A percentile compares a stretch with the other conserved stretches of the same genome.
These are phyloP conservation scores for Termitomyces sp. DNA, from an alignment of 768 basidiomycete genomes.

Conservation along the genomic window DNA sequence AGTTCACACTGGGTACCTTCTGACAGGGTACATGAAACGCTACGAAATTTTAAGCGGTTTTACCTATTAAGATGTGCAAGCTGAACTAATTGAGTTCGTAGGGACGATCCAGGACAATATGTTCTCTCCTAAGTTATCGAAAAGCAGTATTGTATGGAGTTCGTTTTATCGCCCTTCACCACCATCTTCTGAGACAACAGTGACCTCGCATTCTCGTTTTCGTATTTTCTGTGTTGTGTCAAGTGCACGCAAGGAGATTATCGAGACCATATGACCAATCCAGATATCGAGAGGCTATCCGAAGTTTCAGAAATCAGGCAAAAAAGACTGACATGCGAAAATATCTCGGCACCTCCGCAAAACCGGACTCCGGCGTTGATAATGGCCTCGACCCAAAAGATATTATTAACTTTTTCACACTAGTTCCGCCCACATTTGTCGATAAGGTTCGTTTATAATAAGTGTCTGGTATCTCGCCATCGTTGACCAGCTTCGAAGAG, in stretches of 20 bases:
- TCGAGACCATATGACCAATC: background rate
- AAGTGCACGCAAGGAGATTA: background rate
- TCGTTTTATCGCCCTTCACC: background rate
- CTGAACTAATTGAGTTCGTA: no score
- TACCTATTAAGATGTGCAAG: no score
- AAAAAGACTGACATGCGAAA: background rate
- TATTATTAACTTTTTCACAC: background rate
- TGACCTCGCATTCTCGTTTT: background rate
- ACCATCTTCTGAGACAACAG: background rate
- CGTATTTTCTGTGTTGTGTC: background rate
- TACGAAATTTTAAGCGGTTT: background rate
- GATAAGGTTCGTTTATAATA: background rate
- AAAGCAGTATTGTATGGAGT: no score
- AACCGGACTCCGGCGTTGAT: background rate
- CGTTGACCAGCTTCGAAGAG: background rate
- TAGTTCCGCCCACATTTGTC: background rate
- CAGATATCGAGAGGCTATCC: background rate
- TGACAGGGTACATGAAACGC: slow-evolving; percentile 47
- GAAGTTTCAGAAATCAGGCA: background rate
- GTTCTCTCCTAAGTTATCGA: no score
- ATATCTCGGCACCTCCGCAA: slow-evolving; percentile 4
- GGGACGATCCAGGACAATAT: no score
- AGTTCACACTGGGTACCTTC: slow-evolving; percentile 75
- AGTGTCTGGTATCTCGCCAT: background rate
- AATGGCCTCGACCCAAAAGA: slow-evolving; percentile 2